Base-by-base conservation (phyloP, 139 green algal species). In the Pleodorina starrii region DNA sequence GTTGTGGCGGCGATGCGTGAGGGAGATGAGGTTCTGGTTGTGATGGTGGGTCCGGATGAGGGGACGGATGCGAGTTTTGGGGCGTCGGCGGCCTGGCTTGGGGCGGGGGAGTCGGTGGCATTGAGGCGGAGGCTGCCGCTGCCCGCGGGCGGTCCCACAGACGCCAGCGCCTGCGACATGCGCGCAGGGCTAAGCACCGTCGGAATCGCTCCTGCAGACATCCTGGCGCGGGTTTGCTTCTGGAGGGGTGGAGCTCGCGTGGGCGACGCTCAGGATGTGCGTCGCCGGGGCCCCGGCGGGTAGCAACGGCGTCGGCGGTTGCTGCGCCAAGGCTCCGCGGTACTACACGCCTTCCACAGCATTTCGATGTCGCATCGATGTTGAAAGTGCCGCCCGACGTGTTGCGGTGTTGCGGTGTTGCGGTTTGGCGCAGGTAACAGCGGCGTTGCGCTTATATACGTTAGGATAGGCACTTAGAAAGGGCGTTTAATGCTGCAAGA, bases 101-200 rank as follows among this genome's bases (percentile, higher is more conserved):
- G 44, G 21, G 75, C 14, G 27, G 29, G 25, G 19, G 48, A 32
- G 46, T 71, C 36, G 32, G 48, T 60, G n/a, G 6, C n/a, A 27
- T 44, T 73, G 78, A 21, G 21, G 36, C 79, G 79, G 38, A 75
- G 38, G 59, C 57, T n/a, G 38, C 57, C 57, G 57, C 79, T 77
- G 60, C 81, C 81, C 0, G 81, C 81, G 1, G 81, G 59, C 12
- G 81, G 43, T 1, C 81, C 81, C 6, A 63, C 59, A 25, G 42
- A 36, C 11, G 82, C 66, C 21, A 88, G 71, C 29, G 66, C 66
- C 46, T 79, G 66, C 0, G 63, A 48, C 4, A 79, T 4, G 5
- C 82, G 82, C 32, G 66, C 63, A 1, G 82, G 82, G 32, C 44
- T 80, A 23, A 88, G 29, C 0, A 88, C 11, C 23, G 29, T 25